Percentiles rank a stretch among this genome's conserved stretches.
Conservation (phyloP, 1,284 basidiomycete species). For the Ceratobasidium sp. region DNA sequence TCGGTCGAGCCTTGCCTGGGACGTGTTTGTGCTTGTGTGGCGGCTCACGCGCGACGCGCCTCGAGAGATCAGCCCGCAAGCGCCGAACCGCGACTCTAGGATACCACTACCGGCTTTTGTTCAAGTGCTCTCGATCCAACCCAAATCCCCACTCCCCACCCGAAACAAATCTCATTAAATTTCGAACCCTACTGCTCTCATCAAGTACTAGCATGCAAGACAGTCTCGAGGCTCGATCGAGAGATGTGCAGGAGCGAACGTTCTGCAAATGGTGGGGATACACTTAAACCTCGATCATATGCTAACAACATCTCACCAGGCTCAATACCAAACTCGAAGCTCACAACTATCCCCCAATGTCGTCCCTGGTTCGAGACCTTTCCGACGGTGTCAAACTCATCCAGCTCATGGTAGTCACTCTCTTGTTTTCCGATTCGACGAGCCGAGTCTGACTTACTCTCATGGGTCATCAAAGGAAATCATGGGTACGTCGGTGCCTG, state of each 20-base stretch:
- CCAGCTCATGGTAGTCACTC: constrained; percentile 75
- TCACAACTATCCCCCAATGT: constrained; percentile 88
- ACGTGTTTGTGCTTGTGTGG: neutral
- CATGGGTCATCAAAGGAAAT: constrained; percentile 70
- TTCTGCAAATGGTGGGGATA: constrained; percentile 83
- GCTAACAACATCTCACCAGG: constrained; percentile 57
- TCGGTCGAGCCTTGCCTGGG: neutral
- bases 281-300: neutral
- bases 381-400: constrained; percentile 95
- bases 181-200: neutral
- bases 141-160: no score
- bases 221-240: constrained; percentile 66
- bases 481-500: constrained; percentile 69
- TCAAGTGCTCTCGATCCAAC: neutral
- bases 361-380: constrained; percentile 87
- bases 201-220: constrained; percentile 51
- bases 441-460: neutral
- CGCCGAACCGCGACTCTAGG: neutral
- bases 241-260: constrained; percentile 74
- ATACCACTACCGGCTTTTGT: neutral
- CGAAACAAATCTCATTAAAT: no score
- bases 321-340: constrained; percentile 94
- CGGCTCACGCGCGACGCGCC: constrained; percentile 22
- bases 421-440: neutral
- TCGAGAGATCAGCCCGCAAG: constrained; percentile 9